Percentiles rank a stretch among this genome's conserved stretches.
Evolutionary conservation across 257 asterid genomes (phyloP).

Genomic region (Solanum acaule): DNA sequence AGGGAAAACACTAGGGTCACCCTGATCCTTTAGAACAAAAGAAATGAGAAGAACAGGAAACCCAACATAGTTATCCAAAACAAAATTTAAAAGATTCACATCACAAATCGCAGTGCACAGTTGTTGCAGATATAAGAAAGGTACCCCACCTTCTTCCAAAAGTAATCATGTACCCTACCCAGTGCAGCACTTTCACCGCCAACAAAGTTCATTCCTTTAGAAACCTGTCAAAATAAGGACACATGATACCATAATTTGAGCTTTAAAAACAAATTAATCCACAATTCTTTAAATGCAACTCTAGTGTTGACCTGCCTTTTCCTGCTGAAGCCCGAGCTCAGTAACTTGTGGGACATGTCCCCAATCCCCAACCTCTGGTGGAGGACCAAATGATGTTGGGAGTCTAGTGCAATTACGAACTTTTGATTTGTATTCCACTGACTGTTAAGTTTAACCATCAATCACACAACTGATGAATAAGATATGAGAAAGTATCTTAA

Average conservation of each 20-base stretch:
- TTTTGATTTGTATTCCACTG: conserved; percentile 62
- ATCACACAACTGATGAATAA: background rate
- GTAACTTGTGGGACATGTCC: conserved; percentile 65
- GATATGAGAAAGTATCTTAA: background rate
- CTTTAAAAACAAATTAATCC: background rate
- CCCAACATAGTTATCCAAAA: background rate
- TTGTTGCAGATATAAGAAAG: background rate
- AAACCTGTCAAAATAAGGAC: conserved; percentile 33
- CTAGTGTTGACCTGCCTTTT: conserved; percentile 35
- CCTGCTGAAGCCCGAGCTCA: conserved; percentile 47
- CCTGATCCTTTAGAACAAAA: background rate
- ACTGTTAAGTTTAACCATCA: conserved; percentile 38
- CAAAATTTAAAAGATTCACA: background rate
- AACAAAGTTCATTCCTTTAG: conserved; percentile 68
- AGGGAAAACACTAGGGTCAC: background rate
- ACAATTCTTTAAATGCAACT: background rate
- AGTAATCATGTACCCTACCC: conserved; percentile 74
- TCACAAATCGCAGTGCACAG: background rate
- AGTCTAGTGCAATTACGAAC: conserved; percentile 57
- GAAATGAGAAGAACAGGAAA: background rate
- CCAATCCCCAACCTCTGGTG: conserved; percentile 69
- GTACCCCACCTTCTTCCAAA: conserved; percentile 76
- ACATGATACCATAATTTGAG: background rate
- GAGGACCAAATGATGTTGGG: conserved; percentile 69
- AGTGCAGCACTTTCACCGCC: conserved; percentile 95